Base-by-base conservation (phyloP, 441 rosid genomes). In the Euphorbia corollata region DNA sequence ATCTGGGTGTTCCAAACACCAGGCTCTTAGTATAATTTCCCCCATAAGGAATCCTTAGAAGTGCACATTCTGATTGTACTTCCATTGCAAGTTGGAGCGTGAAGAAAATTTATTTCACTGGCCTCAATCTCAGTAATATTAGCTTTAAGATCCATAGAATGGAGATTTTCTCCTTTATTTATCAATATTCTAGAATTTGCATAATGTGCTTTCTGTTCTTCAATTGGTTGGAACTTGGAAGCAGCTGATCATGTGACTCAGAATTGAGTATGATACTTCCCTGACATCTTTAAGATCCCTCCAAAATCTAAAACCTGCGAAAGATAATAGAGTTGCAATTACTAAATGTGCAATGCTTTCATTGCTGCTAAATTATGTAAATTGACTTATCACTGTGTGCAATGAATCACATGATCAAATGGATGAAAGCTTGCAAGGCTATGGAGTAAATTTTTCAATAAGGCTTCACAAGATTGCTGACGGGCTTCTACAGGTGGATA, bases 231-330 rank as follows among this genome's bases (percentile, higher is more conserved):
- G 75, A 75, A 73, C 82, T 68, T 59, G 73, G 77, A 81, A 84
- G 81, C 77, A 64, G 79, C 76, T 75, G 75, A 75, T 68, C 86
- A 83, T 85, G 86, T 85, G 87, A 84, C 67, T 57, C 59, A 65
- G 69, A 73, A 74, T 81, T 73, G 74, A 78, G 68, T 65, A 75
- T 68, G 61, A 66, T 72, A 73, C 57, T 61, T 73, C 64, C 74
- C 81, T 70, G 82, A 73, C 78, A 64, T 76, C 60, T 65, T 78
- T 77, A 74, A 75, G 72, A 4, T 69, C 68, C 54, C 67, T 68
- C 70, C 76, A 70, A 51, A 51, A 51, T 51, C 56, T 51, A 18
- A 72, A 69, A 59, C 65, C 50, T 22, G 64, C 58, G 15, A 22
- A 11, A 61, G 34, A 58, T 18, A 11, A 39, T 24, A 19, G 8